Conservation (phyloP, 2,329 filamentous ascomycete genomes). For the Tolypocladium cylindrosporum region DNA sequence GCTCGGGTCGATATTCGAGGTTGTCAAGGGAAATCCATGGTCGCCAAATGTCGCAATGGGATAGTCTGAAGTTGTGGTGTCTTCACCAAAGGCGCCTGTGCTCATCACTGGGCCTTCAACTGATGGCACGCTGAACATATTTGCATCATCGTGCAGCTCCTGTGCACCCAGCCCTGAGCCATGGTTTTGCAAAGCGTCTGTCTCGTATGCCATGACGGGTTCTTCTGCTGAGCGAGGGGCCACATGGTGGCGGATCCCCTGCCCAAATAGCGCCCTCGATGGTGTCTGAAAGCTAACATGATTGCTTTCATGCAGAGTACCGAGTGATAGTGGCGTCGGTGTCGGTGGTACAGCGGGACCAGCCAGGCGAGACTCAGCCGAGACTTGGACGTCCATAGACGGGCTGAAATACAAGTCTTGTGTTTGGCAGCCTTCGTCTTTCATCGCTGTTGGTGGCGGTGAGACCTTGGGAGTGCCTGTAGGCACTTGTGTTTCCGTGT, state of each 20-base stretch:
- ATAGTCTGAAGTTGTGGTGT: not conserved
- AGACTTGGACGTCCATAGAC: conserved; percentile 15
- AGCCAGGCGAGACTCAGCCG: conserved; percentile 13
- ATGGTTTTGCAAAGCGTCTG: not conserved
- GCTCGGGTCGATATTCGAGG: conserved; percentile 7
- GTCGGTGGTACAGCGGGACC: conserved; percentile 3
- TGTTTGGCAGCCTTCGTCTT: conserved; percentile 26
- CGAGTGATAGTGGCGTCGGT: conserved; percentile 1
- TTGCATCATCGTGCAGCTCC: not conserved
- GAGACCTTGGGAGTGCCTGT: conserved; percentile 5
- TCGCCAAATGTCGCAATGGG: not conserved
- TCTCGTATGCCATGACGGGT: not conserved
- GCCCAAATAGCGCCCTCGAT: conserved; percentile 5
- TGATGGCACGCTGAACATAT: not conserved
- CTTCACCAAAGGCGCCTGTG: not conserved
- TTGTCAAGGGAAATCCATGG: not conserved
- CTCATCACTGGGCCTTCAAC: not conserved
- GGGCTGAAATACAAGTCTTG: conserved; percentile 17
- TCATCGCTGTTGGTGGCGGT: conserved; percentile 17
- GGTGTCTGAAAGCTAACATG: conserved; percentile 4
- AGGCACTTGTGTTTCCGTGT: not conserved
- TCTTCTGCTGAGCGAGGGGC: not conserved
- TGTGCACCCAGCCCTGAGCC: not conserved
- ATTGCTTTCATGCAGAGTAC: not conserved
- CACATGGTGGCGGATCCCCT: not conserved